Percentiles rank a stretch among this genome's conserved stretches.
Evolutionary conservation across 306 rosid genomes (phyloP).

Genomic region (Astragalus membranaceus): DNA sequence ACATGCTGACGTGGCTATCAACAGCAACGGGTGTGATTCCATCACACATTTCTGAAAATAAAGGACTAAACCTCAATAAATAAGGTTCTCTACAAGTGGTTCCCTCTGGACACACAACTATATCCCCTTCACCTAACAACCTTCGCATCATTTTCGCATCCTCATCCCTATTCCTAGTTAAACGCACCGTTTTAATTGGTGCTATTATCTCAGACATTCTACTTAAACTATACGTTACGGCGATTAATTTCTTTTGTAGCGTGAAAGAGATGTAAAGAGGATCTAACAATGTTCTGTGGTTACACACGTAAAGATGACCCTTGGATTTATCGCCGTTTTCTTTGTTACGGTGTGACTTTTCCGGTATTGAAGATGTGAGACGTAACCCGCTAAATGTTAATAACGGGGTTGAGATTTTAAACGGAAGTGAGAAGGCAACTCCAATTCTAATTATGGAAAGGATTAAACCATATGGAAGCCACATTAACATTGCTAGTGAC

Average conservation of each 20-base stretch:
- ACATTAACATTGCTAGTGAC: conserved; percentile 38
- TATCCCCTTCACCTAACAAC: conserved; percentile 45
- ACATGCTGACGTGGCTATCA: conserved; percentile 54
- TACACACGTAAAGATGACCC: conserved; percentile 62
- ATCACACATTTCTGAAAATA: conserved; percentile 55
- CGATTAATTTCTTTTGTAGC: conserved; percentile 32
- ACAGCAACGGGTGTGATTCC: conserved; percentile 59
- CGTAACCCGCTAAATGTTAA: conserved; percentile 31
- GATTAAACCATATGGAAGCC: conserved; percentile 50
- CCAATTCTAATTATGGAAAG: conserved; percentile 37
- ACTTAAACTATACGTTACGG: conserved; percentile 79
- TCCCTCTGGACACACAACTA: conserved; percentile 82
- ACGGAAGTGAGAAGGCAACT: conserved; percentile 36
- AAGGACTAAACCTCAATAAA: conserved; percentile 75
- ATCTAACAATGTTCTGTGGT: conserved; percentile 69
- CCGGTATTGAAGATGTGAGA: conserved; percentile 29
- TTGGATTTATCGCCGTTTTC: neutral
- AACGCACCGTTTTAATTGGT: conserved; percentile 69
- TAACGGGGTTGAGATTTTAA: conserved; percentile 36
- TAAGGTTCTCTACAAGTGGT: conserved; percentile 89
- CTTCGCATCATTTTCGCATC: conserved; percentile 50
- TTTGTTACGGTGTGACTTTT: neutral
- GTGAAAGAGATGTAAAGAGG: conserved; percentile 52
- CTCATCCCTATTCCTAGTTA: conserved; percentile 39
- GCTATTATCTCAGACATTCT: conserved; percentile 62